Evolutionary conservation across 768 basidiomycete genomes (phyloP).

Genomic region (Kwoniella bestiolae): DNA sequence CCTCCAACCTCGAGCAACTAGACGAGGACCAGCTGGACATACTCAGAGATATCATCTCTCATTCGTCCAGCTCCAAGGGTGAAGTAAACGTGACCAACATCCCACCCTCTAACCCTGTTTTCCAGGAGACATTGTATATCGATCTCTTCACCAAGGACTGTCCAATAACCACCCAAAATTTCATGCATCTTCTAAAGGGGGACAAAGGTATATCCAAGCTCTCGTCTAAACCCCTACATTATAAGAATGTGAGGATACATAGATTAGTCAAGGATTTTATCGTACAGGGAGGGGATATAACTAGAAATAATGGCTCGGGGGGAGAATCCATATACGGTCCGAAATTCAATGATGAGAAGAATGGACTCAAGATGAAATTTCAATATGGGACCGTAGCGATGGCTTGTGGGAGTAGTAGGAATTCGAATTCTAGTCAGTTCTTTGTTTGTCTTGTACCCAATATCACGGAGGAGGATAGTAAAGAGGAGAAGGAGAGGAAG

Average conservation of each 20-base stretch:
- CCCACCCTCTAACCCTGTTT: background rate
- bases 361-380: background rate
- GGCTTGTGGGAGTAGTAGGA: background rate
- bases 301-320: background rate
- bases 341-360: slow-evolving; percentile 6
- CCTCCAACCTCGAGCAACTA: background rate
- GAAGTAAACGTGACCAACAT: background rate
- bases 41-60: background rate
- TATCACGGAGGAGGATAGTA: background rate
- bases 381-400: background rate
- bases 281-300: slow-evolving; percentile 11
- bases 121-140: background rate
- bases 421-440: slow-evolving; percentile 10
- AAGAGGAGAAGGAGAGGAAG: background rate
- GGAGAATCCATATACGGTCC: slow-evolving; percentile 7
- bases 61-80: background rate
- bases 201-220: background rate
- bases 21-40: slow-evolving; percentile 4
- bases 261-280: slow-evolving; percentile 5
- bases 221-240: background rate
- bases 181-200: background rate
- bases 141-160: slow-evolving; percentile 1
- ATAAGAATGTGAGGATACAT: background rate
- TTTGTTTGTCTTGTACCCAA: slow-evolving; percentile 6
- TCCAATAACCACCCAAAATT: slow-evolving; percentile 4